phyloP scores from a whole-genome alignment of 371 early-diverging fungal species.

The Funneliformis caledonium region DNA sequence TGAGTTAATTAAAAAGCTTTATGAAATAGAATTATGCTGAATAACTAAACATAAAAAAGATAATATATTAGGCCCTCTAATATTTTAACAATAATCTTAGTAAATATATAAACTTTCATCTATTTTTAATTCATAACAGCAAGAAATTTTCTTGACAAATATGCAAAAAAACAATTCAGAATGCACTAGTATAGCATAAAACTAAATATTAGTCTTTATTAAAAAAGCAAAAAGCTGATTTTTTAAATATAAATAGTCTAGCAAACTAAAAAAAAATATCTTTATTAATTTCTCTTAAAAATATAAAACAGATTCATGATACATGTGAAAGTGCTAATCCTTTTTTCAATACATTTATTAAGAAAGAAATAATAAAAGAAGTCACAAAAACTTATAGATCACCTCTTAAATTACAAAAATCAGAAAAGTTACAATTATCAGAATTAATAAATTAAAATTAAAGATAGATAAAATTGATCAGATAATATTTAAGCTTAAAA shows the following conservation, averaged over 20 bases:
- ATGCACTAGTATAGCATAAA: no score
- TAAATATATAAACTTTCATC: no score
- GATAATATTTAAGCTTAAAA: not conserved
- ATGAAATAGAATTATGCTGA: no score
- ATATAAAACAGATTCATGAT: not conserved
- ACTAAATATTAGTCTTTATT: no score
- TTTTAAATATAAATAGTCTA: not conserved
- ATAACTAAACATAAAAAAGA: no score
- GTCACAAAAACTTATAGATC: not conserved
- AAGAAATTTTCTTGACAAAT: no score
- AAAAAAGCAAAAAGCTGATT: no score
- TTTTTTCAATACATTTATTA: not conserved
- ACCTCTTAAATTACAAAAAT: not conserved
- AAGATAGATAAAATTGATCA: slow-evolving; percentile 25
- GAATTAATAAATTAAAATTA: not conserved
- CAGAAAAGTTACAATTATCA: not conserved
- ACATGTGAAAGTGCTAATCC: not conserved
- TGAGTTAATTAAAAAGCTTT: no score
- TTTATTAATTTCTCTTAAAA: not conserved
- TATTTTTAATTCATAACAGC: no score
- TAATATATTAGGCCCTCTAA: no score
- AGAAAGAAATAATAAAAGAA: not conserved
- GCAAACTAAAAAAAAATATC: not conserved
- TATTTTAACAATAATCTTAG: no score
- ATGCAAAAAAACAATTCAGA: no score